Percentiles rank a stretch among this genome's conserved stretches.
Evolutionary conservation across 805 yeast genomes (phyloP).

Genomic region (Candida lessepsii): DNA sequence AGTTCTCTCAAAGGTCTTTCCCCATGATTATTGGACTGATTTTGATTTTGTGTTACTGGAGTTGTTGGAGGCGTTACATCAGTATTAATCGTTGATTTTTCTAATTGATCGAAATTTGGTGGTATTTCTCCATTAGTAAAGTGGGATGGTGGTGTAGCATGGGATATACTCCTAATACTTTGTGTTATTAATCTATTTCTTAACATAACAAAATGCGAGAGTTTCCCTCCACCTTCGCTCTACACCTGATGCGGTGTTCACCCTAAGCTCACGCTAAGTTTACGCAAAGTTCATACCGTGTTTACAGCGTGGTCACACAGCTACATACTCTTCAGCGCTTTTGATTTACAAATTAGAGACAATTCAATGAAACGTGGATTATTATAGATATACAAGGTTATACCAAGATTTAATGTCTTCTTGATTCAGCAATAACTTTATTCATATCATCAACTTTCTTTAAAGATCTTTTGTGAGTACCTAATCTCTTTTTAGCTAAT

Average conservation of each 20-base stretch:
- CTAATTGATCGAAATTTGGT: constrained; percentile 15
- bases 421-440: constrained; percentile 92
- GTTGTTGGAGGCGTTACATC: constrained; percentile 2
- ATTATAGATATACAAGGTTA: constrained; percentile 14
- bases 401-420: constrained; percentile 67
- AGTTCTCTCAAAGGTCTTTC: constrained; percentile 33
- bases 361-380: constrained; percentile 11
- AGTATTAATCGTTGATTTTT: neutral
- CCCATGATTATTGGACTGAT: constrained; percentile 3
- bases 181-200: neutral
- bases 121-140: constrained; percentile 24
- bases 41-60: constrained; percentile 2
- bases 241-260: no score
- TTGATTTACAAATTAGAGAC: neutral
- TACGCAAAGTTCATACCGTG: no score
- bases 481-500: constrained; percentile 99
- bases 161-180: constrained; percentile 5
- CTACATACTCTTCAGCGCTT: no score
- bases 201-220: neutral
- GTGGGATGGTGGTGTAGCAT: constrained; percentile 23
- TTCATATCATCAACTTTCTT: constrained; percentile 99
- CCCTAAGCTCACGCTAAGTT: no score
- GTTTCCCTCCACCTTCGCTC: no score
- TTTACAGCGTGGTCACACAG: no score
- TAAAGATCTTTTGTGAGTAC: constrained; percentile 99